Conservation (phyloP, 164 flowering plant species). For the Cinnamomum chago region DNA sequence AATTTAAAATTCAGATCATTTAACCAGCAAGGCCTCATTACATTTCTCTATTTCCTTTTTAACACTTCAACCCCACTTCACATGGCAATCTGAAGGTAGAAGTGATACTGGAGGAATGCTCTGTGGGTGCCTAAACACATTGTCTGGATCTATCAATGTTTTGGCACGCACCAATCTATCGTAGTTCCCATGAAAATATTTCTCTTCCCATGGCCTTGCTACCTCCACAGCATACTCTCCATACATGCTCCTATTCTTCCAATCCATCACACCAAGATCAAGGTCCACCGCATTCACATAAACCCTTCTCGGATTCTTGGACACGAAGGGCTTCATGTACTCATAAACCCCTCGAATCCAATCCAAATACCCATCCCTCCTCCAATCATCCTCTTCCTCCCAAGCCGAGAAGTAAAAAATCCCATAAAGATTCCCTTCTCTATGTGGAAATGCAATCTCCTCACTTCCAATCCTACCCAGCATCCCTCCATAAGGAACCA, state of each 20-base stretch:
- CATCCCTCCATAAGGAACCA: constrained; percentile 25
- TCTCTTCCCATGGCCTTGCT: constrained; percentile 55
- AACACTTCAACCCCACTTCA: too few relatives aligned
- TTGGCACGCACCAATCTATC: constrained; percentile 49
- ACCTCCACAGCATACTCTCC: constrained; percentile 12
- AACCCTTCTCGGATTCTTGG: constrained; percentile 21
- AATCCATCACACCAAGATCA: constrained; percentile 25
- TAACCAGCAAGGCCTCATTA: too few relatives aligned
- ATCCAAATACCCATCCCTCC: constrained; percentile 4
- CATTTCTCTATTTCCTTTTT: too few relatives aligned
- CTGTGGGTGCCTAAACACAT: constrained; percentile 45
- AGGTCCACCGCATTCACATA: constrained; percentile 26
- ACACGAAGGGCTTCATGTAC: constrained; percentile 22
- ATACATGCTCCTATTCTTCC: constrained; percentile 3
- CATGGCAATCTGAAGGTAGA: too few relatives aligned
- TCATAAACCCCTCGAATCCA: constrained; percentile 21
- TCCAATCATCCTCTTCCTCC: constrained; percentile 12
- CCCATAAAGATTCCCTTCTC: constrained; percentile 21
- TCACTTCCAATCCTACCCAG: constrained; percentile 14
- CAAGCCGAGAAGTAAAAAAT: constrained; percentile 22
- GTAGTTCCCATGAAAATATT: constrained; percentile 47
- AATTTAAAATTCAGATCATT: too few relatives aligned
- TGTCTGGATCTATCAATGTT: constrained; percentile 39
- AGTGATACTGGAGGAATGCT: constrained; percentile 44
- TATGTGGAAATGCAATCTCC: constrained; percentile 22